These are phyloP conservation scores for Irpex lacteus DNA, from an alignment of 1,284 basidiomycete species.

Conservation along the genomic window DNA sequence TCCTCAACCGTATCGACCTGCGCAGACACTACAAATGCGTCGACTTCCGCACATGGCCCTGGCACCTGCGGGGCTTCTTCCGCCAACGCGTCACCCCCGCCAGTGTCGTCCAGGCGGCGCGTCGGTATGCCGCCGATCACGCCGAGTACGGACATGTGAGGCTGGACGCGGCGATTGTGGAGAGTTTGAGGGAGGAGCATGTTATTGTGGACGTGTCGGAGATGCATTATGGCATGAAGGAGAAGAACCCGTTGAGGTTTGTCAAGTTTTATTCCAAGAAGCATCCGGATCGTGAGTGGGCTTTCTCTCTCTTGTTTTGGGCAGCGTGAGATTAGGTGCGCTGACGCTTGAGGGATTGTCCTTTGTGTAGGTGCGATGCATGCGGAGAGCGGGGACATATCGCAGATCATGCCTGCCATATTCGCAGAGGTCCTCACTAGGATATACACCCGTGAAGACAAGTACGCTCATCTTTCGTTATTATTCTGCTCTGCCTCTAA, in stretches of 20 bases:
- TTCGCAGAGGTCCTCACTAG: constrained; percentile 67
- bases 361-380: constrained; percentile 8
- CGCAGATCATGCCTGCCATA: constrained; percentile 53
- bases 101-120: constrained; percentile 51
- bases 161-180: constrained; percentile 25
- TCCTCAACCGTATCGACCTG: constrained; percentile 55
- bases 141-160: constrained; percentile 21
- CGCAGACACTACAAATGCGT: constrained; percentile 70
- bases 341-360: not conserved
- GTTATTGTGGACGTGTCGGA: constrained; percentile 60
- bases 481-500: not conserved
- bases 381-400: constrained; percentile 56
- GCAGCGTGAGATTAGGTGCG: constrained; percentile 4
- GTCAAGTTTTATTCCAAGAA: constrained; percentile 75
- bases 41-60: constrained; percentile 63
- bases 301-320: not conserved
- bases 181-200: constrained; percentile 41
- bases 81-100: constrained; percentile 47
- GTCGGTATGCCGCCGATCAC: constrained; percentile 20
- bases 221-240: constrained; percentile 75
- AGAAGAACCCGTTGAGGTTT: constrained; percentile 62
- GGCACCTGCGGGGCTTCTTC: constrained; percentile 40
- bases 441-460: constrained; percentile 62
- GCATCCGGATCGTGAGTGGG: constrained; percentile 48
- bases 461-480: constrained; percentile 25